phyloP scores from a whole-genome alignment of 768 basidiomycete species.

The Tulasnella sp. region DNA sequence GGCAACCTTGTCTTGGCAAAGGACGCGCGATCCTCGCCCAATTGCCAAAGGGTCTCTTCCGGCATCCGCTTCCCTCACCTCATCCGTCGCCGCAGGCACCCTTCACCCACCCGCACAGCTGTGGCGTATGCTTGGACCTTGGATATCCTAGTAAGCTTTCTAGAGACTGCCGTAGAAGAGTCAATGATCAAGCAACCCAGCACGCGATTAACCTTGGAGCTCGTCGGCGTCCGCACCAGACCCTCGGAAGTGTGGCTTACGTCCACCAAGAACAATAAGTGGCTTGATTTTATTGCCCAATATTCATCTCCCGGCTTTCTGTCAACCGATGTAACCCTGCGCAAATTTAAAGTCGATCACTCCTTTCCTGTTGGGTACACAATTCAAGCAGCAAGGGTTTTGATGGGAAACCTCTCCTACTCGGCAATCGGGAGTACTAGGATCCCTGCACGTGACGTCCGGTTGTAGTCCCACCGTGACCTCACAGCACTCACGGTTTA shows the following conservation, averaged over 20 bases:
- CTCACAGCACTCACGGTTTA: too few relatives aligned
- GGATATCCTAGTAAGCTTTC: background rate
- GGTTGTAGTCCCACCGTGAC: too few relatives aligned
- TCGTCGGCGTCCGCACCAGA: background rate
- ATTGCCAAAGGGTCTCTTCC: background rate
- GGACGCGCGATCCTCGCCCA: background rate
- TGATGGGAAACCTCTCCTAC: too few relatives aligned
- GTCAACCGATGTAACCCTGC: background rate
- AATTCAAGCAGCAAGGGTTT: too few relatives aligned
- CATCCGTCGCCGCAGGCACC: background rate
- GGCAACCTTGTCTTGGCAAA: constrained; percentile 3
- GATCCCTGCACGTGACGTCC: too few relatives aligned
- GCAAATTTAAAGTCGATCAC: too few relatives aligned
- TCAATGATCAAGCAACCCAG: background rate
- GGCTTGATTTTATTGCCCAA: background rate
- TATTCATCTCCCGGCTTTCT: background rate
- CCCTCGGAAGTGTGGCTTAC: background rate
- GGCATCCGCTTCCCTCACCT: background rate
- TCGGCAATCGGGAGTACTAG: too few relatives aligned
- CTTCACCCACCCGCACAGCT: background rate
- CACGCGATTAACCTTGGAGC: background rate
- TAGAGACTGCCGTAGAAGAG: background rate
- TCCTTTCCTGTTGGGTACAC: too few relatives aligned
- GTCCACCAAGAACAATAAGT: background rate
- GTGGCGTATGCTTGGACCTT: background rate